These are phyloP conservation scores for Ramaria sp. DNA, from an alignment of 768 basidiomycete species.

Conservation along the genomic window DNA sequence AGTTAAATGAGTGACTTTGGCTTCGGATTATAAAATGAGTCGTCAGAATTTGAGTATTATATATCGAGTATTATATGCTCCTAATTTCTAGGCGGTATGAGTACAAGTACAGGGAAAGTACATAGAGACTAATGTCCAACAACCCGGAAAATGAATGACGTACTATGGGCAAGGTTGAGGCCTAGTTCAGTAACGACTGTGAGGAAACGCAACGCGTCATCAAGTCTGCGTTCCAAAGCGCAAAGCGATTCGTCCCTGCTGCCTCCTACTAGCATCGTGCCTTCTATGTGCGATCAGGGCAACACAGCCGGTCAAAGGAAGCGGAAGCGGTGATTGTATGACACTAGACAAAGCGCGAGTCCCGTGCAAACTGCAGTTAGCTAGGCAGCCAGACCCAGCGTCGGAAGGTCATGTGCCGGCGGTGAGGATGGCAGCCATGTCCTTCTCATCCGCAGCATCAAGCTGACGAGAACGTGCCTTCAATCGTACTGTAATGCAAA, in stretches of 20 bases:
- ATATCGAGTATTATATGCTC: too few species aligned
- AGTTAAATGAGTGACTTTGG: too few species aligned
- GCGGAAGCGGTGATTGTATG: background rate
- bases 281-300: background rate
- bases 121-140: background rate
- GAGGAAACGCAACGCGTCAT: background rate
- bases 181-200: background rate
- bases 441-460: conserved; percentile 76
- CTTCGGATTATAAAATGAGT: too few species aligned
- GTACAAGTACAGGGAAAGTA: background rate
- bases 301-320: background rate
- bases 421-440: conserved; percentile 60
- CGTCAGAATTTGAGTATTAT: too few species aligned
- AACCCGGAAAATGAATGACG: background rate
- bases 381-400: background rate
- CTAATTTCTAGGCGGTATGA: background rate
- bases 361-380: background rate
- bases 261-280: background rate
- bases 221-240: background rate
- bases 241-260: background rate
- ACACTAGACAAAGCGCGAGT: background rate
- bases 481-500: conserved; percentile 52
- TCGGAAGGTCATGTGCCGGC: background rate
- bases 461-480: conserved; percentile 84
- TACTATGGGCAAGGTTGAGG: background rate